Base-by-base conservation (phyloP, 768 basidiomycete genomes). In the Trametes elegans region DNA sequence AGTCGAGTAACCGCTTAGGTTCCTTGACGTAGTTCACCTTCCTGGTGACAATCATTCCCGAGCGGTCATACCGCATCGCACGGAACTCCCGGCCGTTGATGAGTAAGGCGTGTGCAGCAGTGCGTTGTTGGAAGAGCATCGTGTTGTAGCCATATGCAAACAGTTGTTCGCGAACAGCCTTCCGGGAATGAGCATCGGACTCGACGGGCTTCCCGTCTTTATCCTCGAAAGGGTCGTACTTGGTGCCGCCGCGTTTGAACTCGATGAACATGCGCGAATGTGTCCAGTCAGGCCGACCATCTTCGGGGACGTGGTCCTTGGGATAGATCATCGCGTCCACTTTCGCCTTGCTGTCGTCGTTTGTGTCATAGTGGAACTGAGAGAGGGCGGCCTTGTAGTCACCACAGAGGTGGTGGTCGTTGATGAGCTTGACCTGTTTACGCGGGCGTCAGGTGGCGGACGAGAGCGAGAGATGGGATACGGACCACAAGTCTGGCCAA, bases 21-120 rank as follows among this genome's bases (percentile, higher is more conserved):
- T 18, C 43, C n/a, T 39, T 11, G 34, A 27, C 43, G 19, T 53
- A 46, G n/a, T 28, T 43, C 14, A 11, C 3, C 6, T 34, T 14
- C 19, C 46, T 27, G n/a, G 43, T 45, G 7, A 38, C 43, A 26
- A 53, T 28, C 3, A 46, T 18, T 14, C 52, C 52, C 1, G 42
- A 36, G 11, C 26, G 3, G n/a, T 53, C 52, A 32, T 23, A 53
- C 5, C 34, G 52, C 24, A 53, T n/a, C 6, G 23, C 32, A 7
- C 52, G 32, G 26, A 53, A 53, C 42, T 38, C 34, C 8, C 7
- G 28, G 3, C 52, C 42, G 26, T 45, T 39, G 35, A 53, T 27
- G 26, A 53, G 46, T 32, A 53, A 24, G n/a, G 24, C 9, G 43
- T 26, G 38, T n/a, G 46, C 3, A 14, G 21, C n/a, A 26, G 26